A percentile compares a stretch with the other conserved stretches of the same genome.
phyloP scores from a whole-genome alignment of 2,329 filamentous ascomycete genomes.

The Penicillium verrucosum region DNA sequence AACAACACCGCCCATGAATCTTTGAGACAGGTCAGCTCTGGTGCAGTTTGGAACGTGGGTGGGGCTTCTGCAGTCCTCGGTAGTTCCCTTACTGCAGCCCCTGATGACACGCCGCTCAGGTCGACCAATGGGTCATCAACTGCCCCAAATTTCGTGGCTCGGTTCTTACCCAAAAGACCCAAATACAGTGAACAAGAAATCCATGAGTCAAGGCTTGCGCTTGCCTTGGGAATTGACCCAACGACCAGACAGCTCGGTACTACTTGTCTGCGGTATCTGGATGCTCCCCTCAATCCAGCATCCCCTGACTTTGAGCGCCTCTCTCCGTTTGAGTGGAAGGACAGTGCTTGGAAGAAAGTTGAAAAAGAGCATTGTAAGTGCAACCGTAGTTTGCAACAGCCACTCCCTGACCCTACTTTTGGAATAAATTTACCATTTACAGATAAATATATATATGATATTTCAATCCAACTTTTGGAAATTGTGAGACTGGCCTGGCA shows the following conservation, averaged over 20 bases:
- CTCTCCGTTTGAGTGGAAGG: constrained; percentile 39
- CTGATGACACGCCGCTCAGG: constrained; percentile 62
- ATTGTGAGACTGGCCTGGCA: background rate
- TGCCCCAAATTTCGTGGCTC: constrained; percentile 61
- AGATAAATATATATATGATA: constrained; percentile 4
- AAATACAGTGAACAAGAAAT: constrained; percentile 62
- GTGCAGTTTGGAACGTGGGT: constrained; percentile 74
- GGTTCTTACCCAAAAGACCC: constrained; percentile 51
- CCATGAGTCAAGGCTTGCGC: constrained; percentile 71
- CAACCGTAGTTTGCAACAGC: background rate
- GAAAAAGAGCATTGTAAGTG: constrained; percentile 36
- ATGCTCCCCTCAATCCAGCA: constrained; percentile 24
- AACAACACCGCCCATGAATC: constrained; percentile 15
- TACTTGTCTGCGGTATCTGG: constrained; percentile 38
- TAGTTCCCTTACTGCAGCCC: constrained; percentile 44
- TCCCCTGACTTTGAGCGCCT: constrained; percentile 30
- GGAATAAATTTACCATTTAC: constrained; percentile 4
- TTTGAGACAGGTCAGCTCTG: constrained; percentile 58
- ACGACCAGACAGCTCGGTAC: constrained; percentile 64
- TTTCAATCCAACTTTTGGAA: background rate
- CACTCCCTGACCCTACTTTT: background rate
- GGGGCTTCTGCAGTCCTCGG: constrained; percentile 59
- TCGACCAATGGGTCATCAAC: constrained; percentile 70
- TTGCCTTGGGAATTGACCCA: constrained; percentile 76
- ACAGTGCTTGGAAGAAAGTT: constrained; percentile 38